Evolutionary conservation across 2,329 filamentous ascomycete genomes (phyloP), one percentile per base, ranked within the genome.

Genomic region (Sporothrix protearum): DNA sequence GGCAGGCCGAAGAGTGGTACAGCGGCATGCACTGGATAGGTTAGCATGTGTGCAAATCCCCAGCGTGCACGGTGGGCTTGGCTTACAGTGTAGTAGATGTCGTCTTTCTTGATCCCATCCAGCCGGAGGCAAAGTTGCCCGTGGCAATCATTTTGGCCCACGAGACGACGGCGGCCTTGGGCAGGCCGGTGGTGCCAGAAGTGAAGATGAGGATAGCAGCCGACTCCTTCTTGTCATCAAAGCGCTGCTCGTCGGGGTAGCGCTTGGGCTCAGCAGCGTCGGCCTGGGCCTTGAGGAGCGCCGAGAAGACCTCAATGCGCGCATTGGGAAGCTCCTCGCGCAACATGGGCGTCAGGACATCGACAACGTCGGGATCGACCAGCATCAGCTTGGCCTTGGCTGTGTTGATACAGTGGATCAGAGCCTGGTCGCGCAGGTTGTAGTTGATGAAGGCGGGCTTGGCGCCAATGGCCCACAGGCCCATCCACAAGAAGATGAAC

Each of bases 401-500:
- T 1, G 88, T 87, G 74, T 85, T 86, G 59, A 96, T 83, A 75
- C 92, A 95, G 80, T 97, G 93, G 2, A 87, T 79, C 73, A 97
- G 82, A 0, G 92, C 85, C 36, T 90, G 87, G 14, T 89, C 90
- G 0, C 86, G 85, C 66, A 97, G 82, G 78, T 96, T 96, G 81
- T 94, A 95, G 80, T 97, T 97, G 81, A 97, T 91, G 76, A 96
- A 93, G 0, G 93, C 93, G 0, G 93, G 93, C 71, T 89, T 89
- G 0, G 92, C 93, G 12, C 94, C 94, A 72, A 97, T 88, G 39
- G 90, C 88, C 93, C 93, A 97, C 42, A 97, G 81, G 0, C 90
- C 93, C 70, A 94, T 83, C 85, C 90, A 88, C 9, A 96, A 74
- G 78, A 94, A 92, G 36, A 95, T 77, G 77, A 93, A 95, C 2